phyloP scores from a whole-genome alignment of 139 green algal species.

The Coelastrella sp. region DNA sequence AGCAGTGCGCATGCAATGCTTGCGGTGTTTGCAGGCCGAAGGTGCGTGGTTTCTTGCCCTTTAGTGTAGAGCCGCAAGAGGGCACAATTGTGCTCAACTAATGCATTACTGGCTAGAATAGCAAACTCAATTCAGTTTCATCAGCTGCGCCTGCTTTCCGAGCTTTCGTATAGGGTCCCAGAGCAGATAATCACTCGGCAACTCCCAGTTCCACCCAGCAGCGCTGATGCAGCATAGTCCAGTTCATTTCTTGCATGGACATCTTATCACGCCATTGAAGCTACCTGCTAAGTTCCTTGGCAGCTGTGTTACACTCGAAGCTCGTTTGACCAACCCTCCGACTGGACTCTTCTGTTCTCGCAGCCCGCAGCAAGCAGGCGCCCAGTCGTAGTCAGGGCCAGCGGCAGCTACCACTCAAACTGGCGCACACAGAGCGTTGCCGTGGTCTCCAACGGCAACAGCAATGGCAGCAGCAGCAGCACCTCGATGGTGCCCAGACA shows the following conservation, averaged over 20 bases:
- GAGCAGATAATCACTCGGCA: not conserved
- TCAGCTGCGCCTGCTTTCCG: not conserved
- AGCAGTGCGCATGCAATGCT: constrained; percentile 31
- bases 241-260: not conserved
- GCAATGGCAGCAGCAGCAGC: not conserved
- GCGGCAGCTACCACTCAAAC: constrained; percentile 19
- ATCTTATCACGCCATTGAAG: not conserved
- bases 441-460: not conserved
- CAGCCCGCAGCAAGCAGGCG: constrained; percentile 3
- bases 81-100: not conserved
- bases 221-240: not conserved
- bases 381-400: not conserved
- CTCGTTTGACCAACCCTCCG: not conserved
- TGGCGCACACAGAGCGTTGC: constrained; percentile 32
- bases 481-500: constrained; percentile 28
- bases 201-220: not conserved
- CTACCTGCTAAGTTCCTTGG: not conserved
- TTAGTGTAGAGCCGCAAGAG: not conserved
- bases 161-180: not conserved
- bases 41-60: not conserved
- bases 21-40: constrained; percentile 11
- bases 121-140: not conserved
- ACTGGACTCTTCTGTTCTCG: not conserved
- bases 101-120: not conserved
- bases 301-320: not conserved